Base-by-base conservation (phyloP, 257 asterid genomes). In the Nicotiana undulata region DNA sequence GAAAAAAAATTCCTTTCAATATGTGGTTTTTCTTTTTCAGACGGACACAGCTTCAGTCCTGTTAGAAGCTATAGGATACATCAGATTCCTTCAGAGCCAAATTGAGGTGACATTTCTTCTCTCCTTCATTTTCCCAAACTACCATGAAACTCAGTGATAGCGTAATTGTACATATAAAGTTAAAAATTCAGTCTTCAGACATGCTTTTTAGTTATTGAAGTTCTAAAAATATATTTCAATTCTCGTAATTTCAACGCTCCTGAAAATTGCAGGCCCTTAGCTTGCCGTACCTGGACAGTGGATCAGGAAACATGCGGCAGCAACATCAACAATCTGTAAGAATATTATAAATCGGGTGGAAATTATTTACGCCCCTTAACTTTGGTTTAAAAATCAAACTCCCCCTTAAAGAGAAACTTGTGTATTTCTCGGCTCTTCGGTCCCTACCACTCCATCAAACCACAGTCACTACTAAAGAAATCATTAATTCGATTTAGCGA, bases 31-130 rank as follows among this genome's bases (percentile, higher is more conserved):
- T 40, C 59, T 84, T 79, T 60, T 84, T 91, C 97, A 92, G 98
- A 93, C 98, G 88, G 98, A 93, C 97, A 93, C 97, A 65, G 97
- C 98, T 76, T 90, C 96, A 56, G 97, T 93, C 32, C 81, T 93
- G 92, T 82, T 93, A 86, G 98, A 93, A 87, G 93, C 93, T 18
- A 89, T 92, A 86, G 97, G 98, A 40, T 93, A 93, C 91, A 87
- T 93, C 64, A 90, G 93, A 91, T 93, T 93, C 97, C 98, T 93
- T 74, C 94, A 93, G 83, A 90, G 83, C 81, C 98, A 93, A 86
- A 84, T 93, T 86, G 93, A 92, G 97, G 98, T 93, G 89, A 86
- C 77, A n/a, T 87, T 86, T 76, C 82, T 81, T 60, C 76, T 59
- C 29, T 77, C 68, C 72, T 83, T 82, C 52, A 83, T 59, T 81